Evolutionary conservation across 2,329 filamentous ascomycete species (phyloP).

Genomic region (Sclerotinia nivalis): DNA sequence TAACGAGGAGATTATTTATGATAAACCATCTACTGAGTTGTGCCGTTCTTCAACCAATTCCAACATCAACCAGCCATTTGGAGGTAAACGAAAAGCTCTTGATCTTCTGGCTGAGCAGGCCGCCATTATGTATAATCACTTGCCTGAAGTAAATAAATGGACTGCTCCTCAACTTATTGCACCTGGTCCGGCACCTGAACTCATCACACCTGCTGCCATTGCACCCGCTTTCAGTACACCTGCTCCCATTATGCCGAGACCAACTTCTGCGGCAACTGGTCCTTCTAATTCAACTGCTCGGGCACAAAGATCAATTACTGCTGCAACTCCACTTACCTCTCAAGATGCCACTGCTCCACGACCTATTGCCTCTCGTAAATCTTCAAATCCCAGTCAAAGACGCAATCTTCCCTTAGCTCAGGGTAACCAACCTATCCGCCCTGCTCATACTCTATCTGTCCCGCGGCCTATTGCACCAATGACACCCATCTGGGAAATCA

Average conservation of each 20-base stretch:
- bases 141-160: not conserved
- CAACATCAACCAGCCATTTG: not conserved
- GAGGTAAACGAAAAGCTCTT: not conserved
- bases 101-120: constrained; percentile 4
- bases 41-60: not conserved
- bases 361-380: no score
- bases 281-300: not conserved
- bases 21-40: not conserved
- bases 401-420: not conserved
- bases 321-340: not conserved
- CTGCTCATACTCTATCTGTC: no score
- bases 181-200: no score
- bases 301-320: not conserved
- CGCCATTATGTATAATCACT: not conserved
- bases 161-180: not conserved
- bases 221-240: not conserved
- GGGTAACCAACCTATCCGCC: not conserved
- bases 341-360: not conserved
- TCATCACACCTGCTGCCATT: not conserved
- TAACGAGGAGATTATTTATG: not conserved
- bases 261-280: no score
- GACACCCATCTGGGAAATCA: not conserved
- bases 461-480: not conserved
- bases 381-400: not conserved
- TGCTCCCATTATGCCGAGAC: not conserved